Evolutionary conservation across 139 green algal species (phyloP).

Genomic region (Tetraselmis striata): DNA sequence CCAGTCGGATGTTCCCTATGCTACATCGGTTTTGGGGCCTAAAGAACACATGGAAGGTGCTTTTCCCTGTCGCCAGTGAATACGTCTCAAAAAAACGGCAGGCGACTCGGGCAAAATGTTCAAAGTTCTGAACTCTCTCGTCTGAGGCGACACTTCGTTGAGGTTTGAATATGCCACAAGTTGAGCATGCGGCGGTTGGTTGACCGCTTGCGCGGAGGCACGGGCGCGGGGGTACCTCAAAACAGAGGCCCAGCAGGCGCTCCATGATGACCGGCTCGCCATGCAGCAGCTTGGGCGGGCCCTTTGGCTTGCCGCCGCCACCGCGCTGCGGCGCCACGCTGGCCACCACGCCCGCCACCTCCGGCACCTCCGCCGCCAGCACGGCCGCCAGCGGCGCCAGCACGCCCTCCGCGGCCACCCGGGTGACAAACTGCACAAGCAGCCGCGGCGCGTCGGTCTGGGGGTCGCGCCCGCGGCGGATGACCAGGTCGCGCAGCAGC

Average conservation of each 20-base stretch:
- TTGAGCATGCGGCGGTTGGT: too few species aligned
- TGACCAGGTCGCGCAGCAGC: constrained; percentile 36
- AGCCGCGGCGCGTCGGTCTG: neutral
- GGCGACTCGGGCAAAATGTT: too few species aligned
- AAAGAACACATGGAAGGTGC: too few species aligned
- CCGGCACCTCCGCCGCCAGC: constrained; percentile 10
- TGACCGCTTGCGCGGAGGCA: too few species aligned
- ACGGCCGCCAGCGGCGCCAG: constrained; percentile 18
- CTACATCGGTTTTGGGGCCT: too few species aligned
- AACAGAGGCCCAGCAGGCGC: constrained; percentile 49
- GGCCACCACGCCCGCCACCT: constrained; percentile 43
- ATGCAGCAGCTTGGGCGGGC: constrained; percentile 16
- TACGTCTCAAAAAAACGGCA: too few species aligned
- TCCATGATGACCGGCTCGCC: constrained; percentile 35
- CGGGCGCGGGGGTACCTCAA: too few species aligned
- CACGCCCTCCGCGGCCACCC: neutral
- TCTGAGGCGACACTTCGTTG: too few species aligned
- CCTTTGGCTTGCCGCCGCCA: constrained; percentile 8
- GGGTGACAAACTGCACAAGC: constrained; percentile 17
- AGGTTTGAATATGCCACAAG: too few species aligned
- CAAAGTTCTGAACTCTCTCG: too few species aligned
- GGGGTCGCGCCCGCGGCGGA: constrained; percentile 23
- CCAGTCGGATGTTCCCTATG: too few species aligned
- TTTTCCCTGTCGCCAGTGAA: too few species aligned
- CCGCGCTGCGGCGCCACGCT: constrained; percentile 15